Evolutionary conservation across 2,329 filamentous ascomycete species (phyloP).

Genomic region (Fusarium kyushuense): DNA sequence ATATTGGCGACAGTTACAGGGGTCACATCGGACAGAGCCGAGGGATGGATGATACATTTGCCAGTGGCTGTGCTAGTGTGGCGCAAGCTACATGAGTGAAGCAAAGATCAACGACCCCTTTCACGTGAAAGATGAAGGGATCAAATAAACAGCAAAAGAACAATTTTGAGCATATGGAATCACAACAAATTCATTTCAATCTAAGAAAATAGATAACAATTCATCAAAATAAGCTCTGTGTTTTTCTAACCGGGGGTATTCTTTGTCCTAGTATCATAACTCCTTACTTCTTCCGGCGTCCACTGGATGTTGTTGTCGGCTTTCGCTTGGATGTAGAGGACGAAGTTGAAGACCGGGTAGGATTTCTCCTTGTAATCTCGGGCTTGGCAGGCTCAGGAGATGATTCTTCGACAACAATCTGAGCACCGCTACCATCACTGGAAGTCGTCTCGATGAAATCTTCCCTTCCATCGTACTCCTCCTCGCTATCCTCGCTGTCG

Average conservation of each 20-base stretch:
- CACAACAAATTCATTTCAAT: not conserved
- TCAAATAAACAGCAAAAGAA: not conserved
- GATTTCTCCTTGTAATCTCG: constrained; percentile 54
- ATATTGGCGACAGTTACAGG: constrained; percentile 38
- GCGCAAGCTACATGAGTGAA: constrained; percentile 8
- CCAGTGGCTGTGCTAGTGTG: constrained; percentile 29
- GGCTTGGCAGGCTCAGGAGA: constrained; percentile 47
- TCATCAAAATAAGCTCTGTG: constrained; percentile 28
- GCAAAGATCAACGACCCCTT: not conserved
- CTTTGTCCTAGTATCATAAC: constrained; percentile 27
- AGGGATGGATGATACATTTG: constrained; percentile 32
- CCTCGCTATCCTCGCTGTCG: constrained; percentile 51
- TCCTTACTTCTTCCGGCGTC: constrained; percentile 53
- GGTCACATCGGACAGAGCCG: constrained; percentile 45
- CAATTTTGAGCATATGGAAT: not conserved
- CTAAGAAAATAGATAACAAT: constrained; percentile 19
- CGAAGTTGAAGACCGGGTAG: constrained; percentile 44
- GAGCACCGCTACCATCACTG: constrained; percentile 55
- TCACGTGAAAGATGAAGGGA: constrained; percentile 31
- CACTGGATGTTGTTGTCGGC: constrained; percentile 43
- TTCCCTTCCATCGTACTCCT: constrained; percentile 46
- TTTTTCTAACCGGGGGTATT: constrained; percentile 14
- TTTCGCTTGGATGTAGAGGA: constrained; percentile 58
- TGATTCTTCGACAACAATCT: constrained; percentile 52
- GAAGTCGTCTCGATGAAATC: constrained; percentile 50